Percentiles rank a stretch among this genome's conserved stretches.
Conservation (phyloP, 169 alveolate genomes). For the Cryptosporidium sp. region DNA sequence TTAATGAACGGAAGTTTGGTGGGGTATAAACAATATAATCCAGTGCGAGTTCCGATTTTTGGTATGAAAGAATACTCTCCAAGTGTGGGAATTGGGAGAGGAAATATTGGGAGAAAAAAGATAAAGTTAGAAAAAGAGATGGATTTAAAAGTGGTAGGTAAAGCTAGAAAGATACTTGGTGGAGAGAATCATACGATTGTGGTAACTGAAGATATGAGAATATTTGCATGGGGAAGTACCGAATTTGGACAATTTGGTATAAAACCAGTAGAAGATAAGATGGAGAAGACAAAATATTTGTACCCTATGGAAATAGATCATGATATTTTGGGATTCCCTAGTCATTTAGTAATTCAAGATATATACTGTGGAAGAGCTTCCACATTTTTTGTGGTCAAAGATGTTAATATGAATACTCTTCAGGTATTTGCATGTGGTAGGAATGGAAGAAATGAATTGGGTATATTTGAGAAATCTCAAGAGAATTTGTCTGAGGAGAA, state of each 20-base stretch:
- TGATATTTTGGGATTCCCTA: constrained; percentile 1
- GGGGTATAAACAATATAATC: constrained; percentile 45
- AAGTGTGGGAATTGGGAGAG: no score
- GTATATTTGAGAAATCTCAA: constrained; percentile 72
- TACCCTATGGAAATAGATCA: constrained; percentile 38
- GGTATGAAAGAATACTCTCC: constrained; percentile 14
- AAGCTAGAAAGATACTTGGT: constrained; percentile 78
- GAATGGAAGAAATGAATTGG: constrained; percentile 87
- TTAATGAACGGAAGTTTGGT: constrained; percentile 42
- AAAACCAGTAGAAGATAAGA: constrained; percentile 48
- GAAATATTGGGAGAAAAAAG: constrained; percentile 35
- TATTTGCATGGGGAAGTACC: constrained; percentile 74
- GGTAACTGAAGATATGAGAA: constrained; percentile 14
- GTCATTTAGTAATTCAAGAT: constrained; percentile 17
- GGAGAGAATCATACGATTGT: constrained; percentile 74
- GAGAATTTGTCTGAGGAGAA: constrained; percentile 21
- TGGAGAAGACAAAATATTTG: constrained; percentile 33
- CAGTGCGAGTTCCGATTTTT: constrained; percentile 66
- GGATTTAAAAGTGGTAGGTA: constrained; percentile 73
- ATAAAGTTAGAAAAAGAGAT: constrained; percentile 72
- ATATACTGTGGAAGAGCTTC: constrained; percentile 82
- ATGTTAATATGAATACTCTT: constrained; percentile 68
- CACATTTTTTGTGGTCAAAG: constrained; percentile 83
- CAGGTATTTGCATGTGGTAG: constrained; percentile 86
- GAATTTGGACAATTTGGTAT: constrained; percentile 71